Conservation (phyloP, 2,329 filamentous ascomycete species). For the Penicillium sp. region DNA sequence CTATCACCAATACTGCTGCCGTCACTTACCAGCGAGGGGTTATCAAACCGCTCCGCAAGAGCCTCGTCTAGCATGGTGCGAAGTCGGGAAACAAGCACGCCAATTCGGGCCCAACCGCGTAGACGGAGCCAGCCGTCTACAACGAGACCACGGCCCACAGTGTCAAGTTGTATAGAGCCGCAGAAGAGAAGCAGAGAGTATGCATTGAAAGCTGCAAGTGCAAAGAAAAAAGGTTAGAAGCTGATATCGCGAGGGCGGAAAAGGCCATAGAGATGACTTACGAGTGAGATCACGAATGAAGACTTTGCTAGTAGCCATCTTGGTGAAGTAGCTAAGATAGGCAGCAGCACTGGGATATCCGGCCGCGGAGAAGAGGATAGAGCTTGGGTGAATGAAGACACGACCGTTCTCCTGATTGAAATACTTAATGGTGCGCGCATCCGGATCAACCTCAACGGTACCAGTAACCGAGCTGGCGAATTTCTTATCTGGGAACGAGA, state of each 20-base stretch:
- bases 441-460: slow-evolving; percentile 87
- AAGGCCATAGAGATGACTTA: slow-evolving; percentile 47
- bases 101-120: slow-evolving; percentile 90
- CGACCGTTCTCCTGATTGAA: slow-evolving; percentile 81
- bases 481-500: slow-evolving; percentile 93
- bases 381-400: slow-evolving; percentile 90
- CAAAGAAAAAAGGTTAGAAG: slow-evolving; percentile 5
- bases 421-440: slow-evolving; percentile 88
- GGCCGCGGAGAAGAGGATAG: slow-evolving; percentile 80
- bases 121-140: slow-evolving; percentile 89
- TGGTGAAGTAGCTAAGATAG: slow-evolving; percentile 86
- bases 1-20: slow-evolving; percentile 30
- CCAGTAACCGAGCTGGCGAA: slow-evolving; percentile 84
- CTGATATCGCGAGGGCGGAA: not conserved
- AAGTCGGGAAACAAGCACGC: slow-evolving; percentile 79
- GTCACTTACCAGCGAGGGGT: slow-evolving; percentile 60
- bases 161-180: slow-evolving; percentile 81
- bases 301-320: slow-evolving; percentile 88
- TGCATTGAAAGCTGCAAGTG: slow-evolving; percentile 68
- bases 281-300: slow-evolving; percentile 89
- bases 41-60: slow-evolving; percentile 76
- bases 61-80: slow-evolving; percentile 83
- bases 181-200: slow-evolving; percentile 87
- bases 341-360: slow-evolving; percentile 70
- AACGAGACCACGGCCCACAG: slow-evolving; percentile 77